A percentile compares a stretch with the other conserved stretches of the same genome.
Conservation (phyloP, 1,284 basidiomycete species). For the Marasmius fiardii region DNA sequence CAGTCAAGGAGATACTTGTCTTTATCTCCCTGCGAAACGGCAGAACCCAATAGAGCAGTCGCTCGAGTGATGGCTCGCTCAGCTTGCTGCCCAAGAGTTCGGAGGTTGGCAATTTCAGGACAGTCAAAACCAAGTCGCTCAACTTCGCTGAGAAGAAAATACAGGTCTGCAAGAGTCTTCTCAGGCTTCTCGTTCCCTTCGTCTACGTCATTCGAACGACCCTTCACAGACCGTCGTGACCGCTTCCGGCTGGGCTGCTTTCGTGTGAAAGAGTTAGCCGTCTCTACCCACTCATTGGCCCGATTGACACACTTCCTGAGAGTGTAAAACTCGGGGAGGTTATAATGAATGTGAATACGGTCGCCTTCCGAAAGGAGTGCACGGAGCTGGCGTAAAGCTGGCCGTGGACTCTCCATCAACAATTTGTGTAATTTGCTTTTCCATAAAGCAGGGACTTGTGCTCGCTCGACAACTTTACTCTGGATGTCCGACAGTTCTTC, state of each 20-base stretch:
- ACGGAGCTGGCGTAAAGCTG: conserved; percentile 72
- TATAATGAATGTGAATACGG: conserved; percentile 77
- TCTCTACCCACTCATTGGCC: conserved; percentile 84
- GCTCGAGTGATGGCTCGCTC: conserved; percentile 63
- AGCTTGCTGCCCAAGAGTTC: conserved; percentile 57
- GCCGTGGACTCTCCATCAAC: conserved; percentile 65
- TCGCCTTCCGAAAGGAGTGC: conserved; percentile 85
- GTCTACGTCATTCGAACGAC: conserved; percentile 48
- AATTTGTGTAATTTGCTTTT: conserved; percentile 65
- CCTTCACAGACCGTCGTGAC: conserved; percentile 53
- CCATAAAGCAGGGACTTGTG: conserved; percentile 77
- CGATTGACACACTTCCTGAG: conserved; percentile 78
- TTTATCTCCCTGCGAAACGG: conserved; percentile 38
- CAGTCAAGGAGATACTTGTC: conserved; percentile 64
- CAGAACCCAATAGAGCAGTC: conserved; percentile 41
- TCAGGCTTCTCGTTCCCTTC: conserved; percentile 67
- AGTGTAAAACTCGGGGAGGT: conserved; percentile 67
- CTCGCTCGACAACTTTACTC: conserved; percentile 65
- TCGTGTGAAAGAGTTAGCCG: conserved; percentile 68
- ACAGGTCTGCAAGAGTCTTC: conserved; percentile 64
- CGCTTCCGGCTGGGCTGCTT: conserved; percentile 67
- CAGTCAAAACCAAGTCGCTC: conserved; percentile 78
- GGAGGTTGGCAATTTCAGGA: conserved; percentile 64
- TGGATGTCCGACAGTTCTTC: conserved; percentile 71
- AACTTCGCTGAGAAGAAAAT: conserved; percentile 66